Base-by-base conservation (phyloP, 2,329 filamentous ascomycete genomes). In the Calonectria pseudoturangicola region DNA sequence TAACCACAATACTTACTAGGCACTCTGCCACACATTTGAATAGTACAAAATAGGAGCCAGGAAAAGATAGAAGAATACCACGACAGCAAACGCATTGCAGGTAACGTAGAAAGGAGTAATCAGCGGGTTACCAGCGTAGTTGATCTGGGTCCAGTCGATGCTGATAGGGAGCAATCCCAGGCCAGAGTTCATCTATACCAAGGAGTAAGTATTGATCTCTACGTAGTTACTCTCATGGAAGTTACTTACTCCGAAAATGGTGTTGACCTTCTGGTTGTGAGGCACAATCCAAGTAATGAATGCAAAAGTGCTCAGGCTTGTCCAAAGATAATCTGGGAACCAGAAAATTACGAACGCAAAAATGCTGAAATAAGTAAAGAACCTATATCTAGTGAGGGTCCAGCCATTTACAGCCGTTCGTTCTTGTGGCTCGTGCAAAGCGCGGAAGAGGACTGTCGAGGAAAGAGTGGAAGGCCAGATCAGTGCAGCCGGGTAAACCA, bases 311-410 rank as follows among this genome's bases (percentile, higher is more conserved):
- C 69, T 60, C 15, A 67, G 21, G 15, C 69, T 71, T 13, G 69
- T 71, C 69, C 69, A 71, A 27, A 71, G 64, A 30, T 71, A 71
- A 15, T 71, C 69, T 5, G 69, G 69, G 25, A 71, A 71, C 69
- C 64, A 71, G 56, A 71, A 71, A n/a, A 71, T 36, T 30, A 64
- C 69, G 25, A 71, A 71, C 0, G 69, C 64, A 10, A 71, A 12
- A 18, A 68, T 13, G 3, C 56, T 64, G 4, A 71, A 71, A 56
- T 71, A 71, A 5, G 28, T 30, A 18, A 71, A 71, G 48, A 71
- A 71, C 8, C 56, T n/a, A 25, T 71, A 71, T 41, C 69, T 45
- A 12, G 56, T 68, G 12, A 71, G 30, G 5, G 2, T 64, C 69
- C 69, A 71, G 1, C 69, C 69, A 15, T 71, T 71, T 7, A 60